Evolutionary conservation across 2,329 filamentous ascomycete species (phyloP).

Genomic region (Pleoardoris graminearum): DNA sequence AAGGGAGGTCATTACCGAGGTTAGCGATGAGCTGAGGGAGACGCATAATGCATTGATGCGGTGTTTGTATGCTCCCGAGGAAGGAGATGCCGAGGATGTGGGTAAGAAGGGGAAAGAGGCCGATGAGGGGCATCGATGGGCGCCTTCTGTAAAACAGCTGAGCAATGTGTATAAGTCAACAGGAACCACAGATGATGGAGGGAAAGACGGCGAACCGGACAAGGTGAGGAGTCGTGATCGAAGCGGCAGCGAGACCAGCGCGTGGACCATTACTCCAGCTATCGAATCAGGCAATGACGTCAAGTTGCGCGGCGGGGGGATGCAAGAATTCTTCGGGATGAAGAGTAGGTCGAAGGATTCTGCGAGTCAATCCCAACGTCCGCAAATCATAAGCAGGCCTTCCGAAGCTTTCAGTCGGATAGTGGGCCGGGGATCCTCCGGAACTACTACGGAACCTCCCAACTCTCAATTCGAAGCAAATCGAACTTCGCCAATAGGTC

Average conservation of each 20-base stretch:
- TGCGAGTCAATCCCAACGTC: neutral
- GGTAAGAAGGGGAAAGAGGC: neutral
- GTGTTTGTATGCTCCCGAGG: neutral
- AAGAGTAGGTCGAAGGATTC: neutral
- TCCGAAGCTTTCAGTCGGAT: neutral
- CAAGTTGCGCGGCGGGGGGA: constrained; percentile 1
- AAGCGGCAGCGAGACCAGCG: no score
- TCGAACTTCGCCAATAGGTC: neutral
- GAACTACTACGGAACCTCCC: neutral
- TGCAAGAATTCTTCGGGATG: neutral
- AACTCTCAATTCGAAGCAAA: neutral
- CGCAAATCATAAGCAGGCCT: neutral
- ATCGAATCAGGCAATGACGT: no score
- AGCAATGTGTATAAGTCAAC: neutral
- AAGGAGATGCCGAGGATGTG: neutral
- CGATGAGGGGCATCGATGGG: neutral
- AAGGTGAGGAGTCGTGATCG: no score
- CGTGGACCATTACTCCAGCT: no score
- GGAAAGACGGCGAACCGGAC: neutral
- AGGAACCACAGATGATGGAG: neutral
- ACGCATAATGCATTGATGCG: neutral
- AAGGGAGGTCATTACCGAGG: neutral
- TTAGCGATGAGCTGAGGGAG: neutral
- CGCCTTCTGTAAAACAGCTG: neutral
- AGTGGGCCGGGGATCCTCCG: neutral